Percentiles rank a stretch among this genome's conserved stretches.
phyloP scores from a whole-genome alignment of 1,139 yeast species.

The Blastobotrys ciferrii region DNA sequence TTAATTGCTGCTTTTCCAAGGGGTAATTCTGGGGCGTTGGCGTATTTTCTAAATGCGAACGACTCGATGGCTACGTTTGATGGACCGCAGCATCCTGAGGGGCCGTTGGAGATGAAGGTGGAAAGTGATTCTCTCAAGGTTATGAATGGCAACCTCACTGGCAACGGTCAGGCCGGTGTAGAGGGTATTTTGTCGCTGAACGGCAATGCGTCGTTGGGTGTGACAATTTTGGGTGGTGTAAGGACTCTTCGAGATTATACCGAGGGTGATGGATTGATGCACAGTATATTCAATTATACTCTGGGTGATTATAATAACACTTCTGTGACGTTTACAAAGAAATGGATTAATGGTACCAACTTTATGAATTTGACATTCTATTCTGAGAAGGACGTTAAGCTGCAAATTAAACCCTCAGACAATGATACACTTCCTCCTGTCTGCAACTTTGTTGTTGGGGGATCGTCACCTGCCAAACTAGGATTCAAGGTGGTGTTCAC shows the following conservation, averaged over 20 bases:
- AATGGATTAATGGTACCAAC: conserved; percentile 17
- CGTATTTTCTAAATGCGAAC: conserved; percentile 9
- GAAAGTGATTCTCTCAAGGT: conserved; percentile 11
- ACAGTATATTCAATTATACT: conserved; percentile 16
- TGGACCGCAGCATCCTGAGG: conserved; percentile 4
- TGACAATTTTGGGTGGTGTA: conserved; percentile 14
- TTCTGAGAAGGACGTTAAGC: conserved; percentile 6
- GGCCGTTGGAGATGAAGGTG: conserved; percentile 9
- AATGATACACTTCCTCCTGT: conserved; percentile 10
- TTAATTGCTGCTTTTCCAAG: conserved; percentile 17
- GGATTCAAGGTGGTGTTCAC: conserved; percentile 11
- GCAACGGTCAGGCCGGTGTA: conserved; percentile 12
- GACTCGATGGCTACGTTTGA: conserved; percentile 10
- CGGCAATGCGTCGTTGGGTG: conserved; percentile 14
- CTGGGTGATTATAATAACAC: conserved; percentile 9
- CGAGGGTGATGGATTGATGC: conserved; percentile 18
- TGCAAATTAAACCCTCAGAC: conserved; percentile 8
- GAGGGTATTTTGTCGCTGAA: conserved; percentile 7
- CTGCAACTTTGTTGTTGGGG: conserved; percentile 8
- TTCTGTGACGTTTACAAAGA: conserved; percentile 9
- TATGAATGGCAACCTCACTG: conserved; percentile 1
- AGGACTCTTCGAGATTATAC: conserved; percentile 15
- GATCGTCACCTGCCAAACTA: background rate
- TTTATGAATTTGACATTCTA: conserved; percentile 15
- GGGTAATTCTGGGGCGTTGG: conserved; percentile 17